phyloP scores from a whole-genome alignment of 345 rosid species.

The Clarkia xantiana region DNA sequence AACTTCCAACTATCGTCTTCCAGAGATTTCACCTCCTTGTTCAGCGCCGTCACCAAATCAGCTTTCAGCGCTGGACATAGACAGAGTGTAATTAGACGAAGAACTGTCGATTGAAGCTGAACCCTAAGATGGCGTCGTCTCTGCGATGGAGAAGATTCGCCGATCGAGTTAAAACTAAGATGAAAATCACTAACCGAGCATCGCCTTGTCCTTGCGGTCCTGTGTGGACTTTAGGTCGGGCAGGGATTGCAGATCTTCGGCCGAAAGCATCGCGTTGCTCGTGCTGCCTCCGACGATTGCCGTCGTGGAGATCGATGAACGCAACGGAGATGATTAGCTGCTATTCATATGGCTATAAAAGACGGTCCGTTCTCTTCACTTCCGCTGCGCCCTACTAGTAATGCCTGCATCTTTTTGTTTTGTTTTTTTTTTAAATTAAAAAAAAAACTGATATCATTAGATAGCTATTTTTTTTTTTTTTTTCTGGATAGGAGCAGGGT shows the following conservation, averaged over 20 bases:
- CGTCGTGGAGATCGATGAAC: constrained; percentile 59
- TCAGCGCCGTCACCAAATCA: constrained; percentile 39
- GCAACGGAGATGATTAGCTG: constrained; percentile 43
- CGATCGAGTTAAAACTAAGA: neutral
- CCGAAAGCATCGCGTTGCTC: constrained; percentile 22
- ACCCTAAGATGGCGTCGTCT: too few species aligned
- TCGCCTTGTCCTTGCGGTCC: constrained; percentile 49
- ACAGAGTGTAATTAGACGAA: too few species aligned
- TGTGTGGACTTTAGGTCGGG: constrained; percentile 49
- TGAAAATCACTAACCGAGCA: constrained; percentile 24
- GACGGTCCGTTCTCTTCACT: neutral
- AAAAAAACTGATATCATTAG: too few species aligned
- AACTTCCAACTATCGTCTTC: constrained; percentile 89
- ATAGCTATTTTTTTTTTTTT: too few species aligned
- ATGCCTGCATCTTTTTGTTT: too few species aligned
- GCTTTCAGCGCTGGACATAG: constrained; percentile 23
- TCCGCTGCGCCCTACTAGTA: too few species aligned
- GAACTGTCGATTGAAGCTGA: too few species aligned
- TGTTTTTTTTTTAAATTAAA: too few species aligned
- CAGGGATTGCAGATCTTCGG: constrained; percentile 54
- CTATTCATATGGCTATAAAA: constrained; percentile 40
- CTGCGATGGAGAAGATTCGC: too few species aligned
- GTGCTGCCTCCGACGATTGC: constrained; percentile 49
- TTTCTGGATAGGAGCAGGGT: too few species aligned
- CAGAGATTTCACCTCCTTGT: constrained; percentile 54